phyloP scores from a whole-genome alignment of 768 basidiomycete species.

The Cubamyces lactineus region DNA sequence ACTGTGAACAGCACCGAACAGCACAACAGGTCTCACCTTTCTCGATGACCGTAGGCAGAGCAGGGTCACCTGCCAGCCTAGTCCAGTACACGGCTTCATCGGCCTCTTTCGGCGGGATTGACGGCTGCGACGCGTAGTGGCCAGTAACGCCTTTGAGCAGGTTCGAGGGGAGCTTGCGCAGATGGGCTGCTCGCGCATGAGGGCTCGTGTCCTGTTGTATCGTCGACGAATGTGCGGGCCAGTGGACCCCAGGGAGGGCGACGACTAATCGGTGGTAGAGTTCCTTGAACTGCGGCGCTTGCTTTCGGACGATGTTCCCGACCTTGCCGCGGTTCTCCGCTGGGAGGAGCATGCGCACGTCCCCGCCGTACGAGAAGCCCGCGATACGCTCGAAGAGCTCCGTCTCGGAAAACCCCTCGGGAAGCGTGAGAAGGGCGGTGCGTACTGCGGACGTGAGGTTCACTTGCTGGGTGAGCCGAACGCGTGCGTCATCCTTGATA shows the following conservation, averaged over 20 bases:
- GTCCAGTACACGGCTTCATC: constrained; percentile 81
- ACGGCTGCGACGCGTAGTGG: constrained; percentile 45
- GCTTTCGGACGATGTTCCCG: constrained; percentile 86
- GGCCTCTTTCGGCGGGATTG: constrained; percentile 48
- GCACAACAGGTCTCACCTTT: no score
- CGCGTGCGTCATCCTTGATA: constrained; percentile 89
- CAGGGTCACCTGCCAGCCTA: constrained; percentile 65
- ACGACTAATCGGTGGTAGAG: constrained; percentile 81
- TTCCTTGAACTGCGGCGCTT: constrained; percentile 82
- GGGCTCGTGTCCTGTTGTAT: constrained; percentile 79
- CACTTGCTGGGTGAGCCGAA: constrained; percentile 89
- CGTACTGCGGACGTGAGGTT: constrained; percentile 91
- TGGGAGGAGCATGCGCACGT: constrained; percentile 92
- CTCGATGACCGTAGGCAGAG: constrained; percentile 54
- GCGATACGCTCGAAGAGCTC: constrained; percentile 87
- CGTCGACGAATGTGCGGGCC: constrained; percentile 51
- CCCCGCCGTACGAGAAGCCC: constrained; percentile 83
- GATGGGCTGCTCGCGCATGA: constrained; percentile 68
- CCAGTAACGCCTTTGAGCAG: constrained; percentile 60
- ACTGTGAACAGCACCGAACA: no score
- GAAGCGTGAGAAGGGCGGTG: constrained; percentile 86
- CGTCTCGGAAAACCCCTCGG: constrained; percentile 77
- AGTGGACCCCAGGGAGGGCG: constrained; percentile 80
- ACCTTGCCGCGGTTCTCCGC: constrained; percentile 96
- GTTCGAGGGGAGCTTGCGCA: constrained; percentile 77